Conservation (phyloP, 1,284 basidiomycete species). For the Ustilago lituana region DNA sequence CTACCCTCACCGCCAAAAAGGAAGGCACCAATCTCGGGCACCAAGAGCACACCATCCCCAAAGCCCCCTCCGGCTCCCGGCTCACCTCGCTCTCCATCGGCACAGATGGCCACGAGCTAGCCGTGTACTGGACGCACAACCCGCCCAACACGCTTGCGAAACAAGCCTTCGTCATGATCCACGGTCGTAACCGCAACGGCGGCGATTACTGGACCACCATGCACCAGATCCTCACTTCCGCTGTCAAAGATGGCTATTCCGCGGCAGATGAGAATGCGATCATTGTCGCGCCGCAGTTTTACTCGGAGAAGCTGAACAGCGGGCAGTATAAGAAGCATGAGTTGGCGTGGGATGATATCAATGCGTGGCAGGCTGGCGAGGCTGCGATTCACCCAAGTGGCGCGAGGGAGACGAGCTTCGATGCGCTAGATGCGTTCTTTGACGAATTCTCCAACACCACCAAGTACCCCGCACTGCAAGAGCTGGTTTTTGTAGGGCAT, state of each 20-base stretch:
- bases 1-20: conserved; percentile 26
- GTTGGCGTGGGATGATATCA: conserved; percentile 61
- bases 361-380: conserved; percentile 64
- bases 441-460: conserved; percentile 50
- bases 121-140: conserved; percentile 48
- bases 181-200: conserved; percentile 60
- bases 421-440: conserved; percentile 59
- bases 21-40: conserved; percentile 32
- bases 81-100: conserved; percentile 49
- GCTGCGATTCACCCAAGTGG: conserved; percentile 53
- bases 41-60: conserved; percentile 36
- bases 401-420: conserved; percentile 54
- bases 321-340: conserved; percentile 54
- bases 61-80: conserved; percentile 45
- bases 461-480: conserved; percentile 52
- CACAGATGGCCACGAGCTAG: conserved; percentile 25
- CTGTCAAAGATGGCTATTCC: conserved; percentile 29
- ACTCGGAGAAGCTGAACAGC: conserved; percentile 47
- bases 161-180: conserved; percentile 65
- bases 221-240: conserved; percentile 47
- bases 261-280: conserved; percentile 47
- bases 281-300: conserved; percentile 63
- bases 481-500: conserved; percentile 64
- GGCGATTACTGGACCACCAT: conserved; percentile 57
- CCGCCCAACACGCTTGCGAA: conserved; percentile 35